Conservation (phyloP, 257 asterid species). For the Solanum bulbocastanum region DNA sequence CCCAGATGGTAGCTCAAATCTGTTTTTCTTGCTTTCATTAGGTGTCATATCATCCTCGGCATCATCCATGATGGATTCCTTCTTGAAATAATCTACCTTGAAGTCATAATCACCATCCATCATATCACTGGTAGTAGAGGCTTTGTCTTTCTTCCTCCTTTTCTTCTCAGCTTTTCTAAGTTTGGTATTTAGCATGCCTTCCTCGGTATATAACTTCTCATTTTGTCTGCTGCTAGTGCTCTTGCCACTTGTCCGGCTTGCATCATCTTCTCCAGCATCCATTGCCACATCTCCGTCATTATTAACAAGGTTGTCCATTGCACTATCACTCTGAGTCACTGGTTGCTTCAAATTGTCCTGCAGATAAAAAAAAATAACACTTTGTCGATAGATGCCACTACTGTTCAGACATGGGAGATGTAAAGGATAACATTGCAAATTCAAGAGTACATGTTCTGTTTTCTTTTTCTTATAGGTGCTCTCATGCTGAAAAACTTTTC, state of each 20-base stretch:
- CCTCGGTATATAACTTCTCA: constrained; percentile 66
- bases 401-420: background rate
- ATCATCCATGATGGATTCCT: constrained; percentile 38
- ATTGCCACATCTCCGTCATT: constrained; percentile 42
- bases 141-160: constrained; percentile 40
- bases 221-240: constrained; percentile 44
- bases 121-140: constrained; percentile 19
- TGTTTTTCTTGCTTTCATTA: constrained; percentile 21
- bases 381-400: background rate
- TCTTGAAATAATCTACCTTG: constrained; percentile 48
- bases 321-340: background rate
- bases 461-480: background rate
- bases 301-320: background rate
- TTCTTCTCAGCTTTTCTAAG: constrained; percentile 63
- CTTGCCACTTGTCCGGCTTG: constrained; percentile 26
- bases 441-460: background rate
- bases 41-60: constrained; percentile 12
- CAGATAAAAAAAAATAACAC: background rate
- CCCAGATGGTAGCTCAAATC: constrained; percentile 64
- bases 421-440: background rate
- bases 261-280: constrained; percentile 46
- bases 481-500: background rate
- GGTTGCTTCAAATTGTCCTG: constrained; percentile 42
- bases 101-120: constrained; percentile 67
- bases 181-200: constrained; percentile 74